Conservation (phyloP, 495 filamentous ascomycete genomes). For the Filosporella fistucella region DNA sequence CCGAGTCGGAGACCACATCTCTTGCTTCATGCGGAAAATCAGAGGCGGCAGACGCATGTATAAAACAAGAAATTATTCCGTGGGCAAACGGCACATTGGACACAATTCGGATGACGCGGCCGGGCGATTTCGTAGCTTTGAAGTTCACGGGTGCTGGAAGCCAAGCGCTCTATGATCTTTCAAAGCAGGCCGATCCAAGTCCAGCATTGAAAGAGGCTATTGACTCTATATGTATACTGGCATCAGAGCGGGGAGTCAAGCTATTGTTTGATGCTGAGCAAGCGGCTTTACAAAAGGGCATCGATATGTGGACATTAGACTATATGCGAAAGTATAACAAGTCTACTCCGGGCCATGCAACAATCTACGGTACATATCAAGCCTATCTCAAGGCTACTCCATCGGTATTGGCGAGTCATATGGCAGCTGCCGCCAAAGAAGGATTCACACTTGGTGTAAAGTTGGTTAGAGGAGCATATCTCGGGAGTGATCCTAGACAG, state of each 20-base stretch:
- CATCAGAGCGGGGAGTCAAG: slow-evolving; percentile 61
- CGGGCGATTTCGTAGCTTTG: slow-evolving; percentile 81
- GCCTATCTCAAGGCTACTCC: slow-evolving; percentile 77
- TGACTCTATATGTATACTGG: slow-evolving; percentile 70
- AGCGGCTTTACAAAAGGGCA: slow-evolving; percentile 71
- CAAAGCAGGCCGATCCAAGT: slow-evolving; percentile 51
- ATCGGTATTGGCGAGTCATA: slow-evolving; percentile 57
- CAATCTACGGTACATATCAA: slow-evolving; percentile 77
- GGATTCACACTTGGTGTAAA: slow-evolving; percentile 83
- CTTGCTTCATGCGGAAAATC: slow-evolving; percentile 27
- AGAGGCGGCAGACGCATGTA: slow-evolving; percentile 34
- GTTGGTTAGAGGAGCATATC: slow-evolving; percentile 87
- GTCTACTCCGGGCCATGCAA: slow-evolving; percentile 51
- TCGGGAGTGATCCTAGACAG: slow-evolving; percentile 72
- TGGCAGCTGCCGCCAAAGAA: slow-evolving; percentile 58
- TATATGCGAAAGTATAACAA: slow-evolving; percentile 83
- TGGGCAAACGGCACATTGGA: slow-evolving; percentile 74
- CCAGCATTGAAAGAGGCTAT: slow-evolving; percentile 64
- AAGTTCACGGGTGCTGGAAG: slow-evolving; percentile 92
- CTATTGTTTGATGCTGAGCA: slow-evolving; percentile 93
- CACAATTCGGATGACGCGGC: slow-evolving; percentile 67
- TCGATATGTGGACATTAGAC: slow-evolving; percentile 77
- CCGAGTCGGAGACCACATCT: slow-evolving; percentile 40
- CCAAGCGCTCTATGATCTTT: slow-evolving; percentile 63
- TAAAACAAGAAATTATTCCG: slow-evolving; percentile 57